phyloP scores from a whole-genome alignment of 2,329 filamentous ascomycete genomes.

The Samsoniella hepiali region DNA sequence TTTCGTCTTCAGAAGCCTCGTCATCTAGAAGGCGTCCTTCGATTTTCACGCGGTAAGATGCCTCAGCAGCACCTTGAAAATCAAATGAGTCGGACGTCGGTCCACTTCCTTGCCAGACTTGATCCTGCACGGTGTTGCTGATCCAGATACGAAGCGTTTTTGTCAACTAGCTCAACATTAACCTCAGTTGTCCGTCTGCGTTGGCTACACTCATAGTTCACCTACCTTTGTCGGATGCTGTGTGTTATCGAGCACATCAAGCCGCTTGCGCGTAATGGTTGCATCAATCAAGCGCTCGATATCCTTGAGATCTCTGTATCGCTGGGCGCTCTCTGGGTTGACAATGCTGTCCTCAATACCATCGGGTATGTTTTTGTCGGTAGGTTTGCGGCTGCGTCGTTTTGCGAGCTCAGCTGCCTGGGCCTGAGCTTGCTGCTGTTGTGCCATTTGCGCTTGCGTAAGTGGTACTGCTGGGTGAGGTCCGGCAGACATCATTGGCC shows the following conservation, averaged over 20 bases:
- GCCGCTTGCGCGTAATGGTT: conserved; percentile 86
- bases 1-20: conserved; percentile 50
- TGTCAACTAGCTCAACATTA: conserved; percentile 53
- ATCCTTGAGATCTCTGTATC: conserved; percentile 81
- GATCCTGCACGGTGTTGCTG: conserved; percentile 89
- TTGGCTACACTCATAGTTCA: not conserved
- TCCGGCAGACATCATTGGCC: conserved; percentile 55
- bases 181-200: not conserved
- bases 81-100: conserved; percentile 75
- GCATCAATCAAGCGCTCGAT: conserved; percentile 86
- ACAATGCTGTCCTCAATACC: conserved; percentile 80
- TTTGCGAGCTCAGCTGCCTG: conserved; percentile 66
- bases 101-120: conserved; percentile 79
- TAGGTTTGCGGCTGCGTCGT: conserved; percentile 82
- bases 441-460: conserved; percentile 51
- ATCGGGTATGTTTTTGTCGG: conserved; percentile 91
- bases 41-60: conserved; percentile 86
- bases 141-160: conserved; percentile 91
- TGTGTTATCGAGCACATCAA: conserved; percentile 83
- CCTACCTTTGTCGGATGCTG: conserved; percentile 67
- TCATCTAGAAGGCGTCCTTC: conserved; percentile 81
- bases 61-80: conserved; percentile 72
- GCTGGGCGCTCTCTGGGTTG: conserved; percentile 69
- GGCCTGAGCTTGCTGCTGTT: conserved; percentile 50
- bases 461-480: conserved; percentile 50